Base-by-base conservation (phyloP, 2,329 filamentous ascomycete genomes). In the Arthrocladium fulminans region DNA sequence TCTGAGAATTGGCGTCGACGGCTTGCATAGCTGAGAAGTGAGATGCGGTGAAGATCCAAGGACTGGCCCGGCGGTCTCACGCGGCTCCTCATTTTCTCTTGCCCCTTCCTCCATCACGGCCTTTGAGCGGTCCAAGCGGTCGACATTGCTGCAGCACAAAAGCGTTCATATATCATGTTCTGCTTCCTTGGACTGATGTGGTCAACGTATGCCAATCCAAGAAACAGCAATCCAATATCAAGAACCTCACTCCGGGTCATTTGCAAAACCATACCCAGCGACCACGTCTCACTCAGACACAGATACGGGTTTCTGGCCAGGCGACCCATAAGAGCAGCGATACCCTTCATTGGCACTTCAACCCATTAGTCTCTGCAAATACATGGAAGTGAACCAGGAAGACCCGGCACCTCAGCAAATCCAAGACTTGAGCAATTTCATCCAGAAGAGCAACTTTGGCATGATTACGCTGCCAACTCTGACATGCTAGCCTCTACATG, bases 391-490 rank as follows among this genome's bases (percentile, higher is more conserved):
- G 68, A 88, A 86, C 69, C 72, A 80, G 50, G 76, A 88, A 59
- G 87, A 94, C 70, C 78, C 57, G 72, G 80, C 2, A 67, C 88
- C 27, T 77, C 77, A 86, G 54, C 94, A 94, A 72, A 73, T 94
- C 54, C 76, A 84, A 51, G 86, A 85, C 51, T 75, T 94, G 32
- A 71, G 75, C 59, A 69, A 73, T 12, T 94, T 94, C 66, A 77
- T 86, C 62, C 74, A 77, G 30, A 73, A 75, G 53, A 77, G 75
- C 72, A 94, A 94, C 69, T 94, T 88, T 63, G 86, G 84, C 66
- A 86, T 94, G 83, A 81, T 94, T 75, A 81, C 43, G 80, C 83
- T 42, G 71, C 76, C 2, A 72, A 75, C 29, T 77, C 74, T 0
- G 83, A 82, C 10, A 73, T 81, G 43, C 71, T 95, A 12, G 81